Percentiles rank a stretch among this genome's conserved stretches.
Conservation (phyloP, 106 monocot species). For the Narthecium ossifragum region DNA sequence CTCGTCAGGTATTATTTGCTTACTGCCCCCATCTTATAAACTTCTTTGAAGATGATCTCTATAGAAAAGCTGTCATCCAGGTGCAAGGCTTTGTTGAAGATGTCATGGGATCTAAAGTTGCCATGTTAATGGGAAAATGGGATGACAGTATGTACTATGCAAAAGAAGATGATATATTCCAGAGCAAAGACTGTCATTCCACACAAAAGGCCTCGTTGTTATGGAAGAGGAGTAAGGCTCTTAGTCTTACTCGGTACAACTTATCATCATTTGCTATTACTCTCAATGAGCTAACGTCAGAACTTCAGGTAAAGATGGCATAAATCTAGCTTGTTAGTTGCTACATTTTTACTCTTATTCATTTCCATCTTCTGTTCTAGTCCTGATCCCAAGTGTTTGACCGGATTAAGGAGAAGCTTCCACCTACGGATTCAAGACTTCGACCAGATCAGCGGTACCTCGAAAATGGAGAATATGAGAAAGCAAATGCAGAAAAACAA, state of each 20-base stretch:
- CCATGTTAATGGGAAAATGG: slow-evolving; percentile 66
- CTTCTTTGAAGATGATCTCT: no score
- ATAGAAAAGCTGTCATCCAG: slow-evolving; percentile 6
- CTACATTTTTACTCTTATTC: slow-evolving; percentile 1
- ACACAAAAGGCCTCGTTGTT: slow-evolving; percentile 32
- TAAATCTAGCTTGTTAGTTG: not conserved
- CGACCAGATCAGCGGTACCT: slow-evolving; percentile 69
- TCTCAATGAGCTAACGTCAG: slow-evolving; percentile 62
- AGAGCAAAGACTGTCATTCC: slow-evolving; percentile 10
- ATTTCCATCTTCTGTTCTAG: slow-evolving; percentile 5
- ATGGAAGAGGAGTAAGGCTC: slow-evolving; percentile 56
- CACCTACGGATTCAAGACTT: slow-evolving; percentile 75
- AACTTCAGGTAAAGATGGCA: slow-evolving; percentile 37
- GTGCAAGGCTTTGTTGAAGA: slow-evolving; percentile 55
- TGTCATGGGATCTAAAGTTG: slow-evolving; percentile 36
- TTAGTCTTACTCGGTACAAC: slow-evolving; percentile 67
- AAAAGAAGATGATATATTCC: slow-evolving; percentile 13
- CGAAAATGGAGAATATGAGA: slow-evolving; percentile 82
- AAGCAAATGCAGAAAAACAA: slow-evolving; percentile 67
- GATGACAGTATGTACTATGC: slow-evolving; percentile 53
- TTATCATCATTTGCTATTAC: slow-evolving; percentile 65
- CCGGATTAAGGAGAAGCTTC: slow-evolving; percentile 55
- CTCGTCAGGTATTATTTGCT: slow-evolving; percentile 78
- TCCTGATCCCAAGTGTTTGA: slow-evolving; percentile 24
- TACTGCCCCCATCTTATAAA: no score